Conservation (phyloP, 2,329 filamentous ascomycete species). For the Ceratocystiopsis sp. region DNA sequence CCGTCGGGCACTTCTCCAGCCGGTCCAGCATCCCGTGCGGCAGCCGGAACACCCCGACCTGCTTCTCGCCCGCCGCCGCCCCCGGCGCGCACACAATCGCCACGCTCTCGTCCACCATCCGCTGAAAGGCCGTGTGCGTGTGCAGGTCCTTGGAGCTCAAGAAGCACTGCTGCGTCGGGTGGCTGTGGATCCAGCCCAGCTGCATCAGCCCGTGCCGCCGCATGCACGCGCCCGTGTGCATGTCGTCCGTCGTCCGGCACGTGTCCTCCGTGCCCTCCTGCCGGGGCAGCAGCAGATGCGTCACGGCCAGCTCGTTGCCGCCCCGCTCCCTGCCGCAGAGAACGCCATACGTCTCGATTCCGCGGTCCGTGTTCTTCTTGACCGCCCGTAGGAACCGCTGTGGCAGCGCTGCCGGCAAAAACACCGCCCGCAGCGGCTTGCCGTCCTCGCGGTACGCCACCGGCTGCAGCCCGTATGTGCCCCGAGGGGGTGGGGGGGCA, state of each 20-base stretch:
- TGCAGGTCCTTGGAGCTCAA: constrained; percentile 91
- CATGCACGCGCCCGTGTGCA: constrained; percentile 74
- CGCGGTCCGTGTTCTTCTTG: constrained; percentile 55
- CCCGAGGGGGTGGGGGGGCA: not conserved
- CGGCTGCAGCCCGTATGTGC: constrained; percentile 56
- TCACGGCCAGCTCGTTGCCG: constrained; percentile 87
- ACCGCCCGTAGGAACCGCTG: constrained; percentile 59
- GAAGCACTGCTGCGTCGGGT: constrained; percentile 92
- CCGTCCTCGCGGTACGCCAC: constrained; percentile 84
- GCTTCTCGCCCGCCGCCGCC: no score
- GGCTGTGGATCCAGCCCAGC: constrained; percentile 95
- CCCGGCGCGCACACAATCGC: constrained; percentile 84
- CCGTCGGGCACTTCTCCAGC: no score
- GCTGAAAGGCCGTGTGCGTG: constrained; percentile 85
- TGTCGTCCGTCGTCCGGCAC: constrained; percentile 83
- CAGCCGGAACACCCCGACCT: no score
- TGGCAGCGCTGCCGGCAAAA: constrained; percentile 64
- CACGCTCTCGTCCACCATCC: constrained; percentile 91
- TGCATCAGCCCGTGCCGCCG: constrained; percentile 69
- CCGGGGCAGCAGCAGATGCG: constrained; percentile 73
- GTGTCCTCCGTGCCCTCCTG: constrained; percentile 84
- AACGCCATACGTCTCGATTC: constrained; percentile 90
- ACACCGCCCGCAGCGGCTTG: constrained; percentile 68
- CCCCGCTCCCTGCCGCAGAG: constrained; percentile 68
- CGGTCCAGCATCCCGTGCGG: no score